Evolutionary conservation across 805 yeast genomes (phyloP).

Genomic region (Yarrowia sp.): DNA sequence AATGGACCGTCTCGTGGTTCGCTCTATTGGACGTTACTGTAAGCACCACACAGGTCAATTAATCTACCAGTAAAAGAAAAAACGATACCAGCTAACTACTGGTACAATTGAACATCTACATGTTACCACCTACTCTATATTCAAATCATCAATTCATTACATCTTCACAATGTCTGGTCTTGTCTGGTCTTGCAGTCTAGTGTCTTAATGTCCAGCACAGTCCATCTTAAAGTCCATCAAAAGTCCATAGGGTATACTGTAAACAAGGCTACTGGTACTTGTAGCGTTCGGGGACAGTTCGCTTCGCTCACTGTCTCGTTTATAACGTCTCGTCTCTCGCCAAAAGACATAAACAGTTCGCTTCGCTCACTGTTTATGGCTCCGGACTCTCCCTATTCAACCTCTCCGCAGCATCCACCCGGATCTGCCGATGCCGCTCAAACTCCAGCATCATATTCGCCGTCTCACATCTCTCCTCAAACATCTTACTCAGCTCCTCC

Average conservation of each 20-base stretch:
- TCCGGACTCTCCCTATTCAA: constrained; percentile 2
- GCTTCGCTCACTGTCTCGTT: too few relatives aligned
- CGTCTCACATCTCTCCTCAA: constrained; percentile 52
- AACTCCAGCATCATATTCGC: constrained; percentile 32
- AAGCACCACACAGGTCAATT: too few relatives aligned
- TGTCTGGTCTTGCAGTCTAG: too few relatives aligned
- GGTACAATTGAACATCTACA: too few relatives aligned
- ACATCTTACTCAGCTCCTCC: constrained; percentile 58
- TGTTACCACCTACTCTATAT: background rate
- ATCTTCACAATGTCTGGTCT: background rate
- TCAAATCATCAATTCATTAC: constrained; percentile 12
- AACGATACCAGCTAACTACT: too few relatives aligned
- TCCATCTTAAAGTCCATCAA: background rate
- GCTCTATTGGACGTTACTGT: too few relatives aligned
- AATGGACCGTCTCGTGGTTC: too few relatives aligned
- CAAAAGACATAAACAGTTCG: too few relatives aligned
- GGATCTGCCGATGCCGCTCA: constrained; percentile 28
- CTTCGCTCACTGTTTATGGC: background rate
- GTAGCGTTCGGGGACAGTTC: too few relatives aligned
- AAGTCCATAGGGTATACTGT: background rate
- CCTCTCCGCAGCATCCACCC: constrained; percentile 9
- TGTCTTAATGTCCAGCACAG: background rate
- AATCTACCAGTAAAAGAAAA: too few relatives aligned
- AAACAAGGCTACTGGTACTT: too few relatives aligned
- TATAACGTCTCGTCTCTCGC: too few relatives aligned